Conservation (phyloP, 2,329 filamentous ascomycete species). For the Fusarium anthophilum region DNA sequence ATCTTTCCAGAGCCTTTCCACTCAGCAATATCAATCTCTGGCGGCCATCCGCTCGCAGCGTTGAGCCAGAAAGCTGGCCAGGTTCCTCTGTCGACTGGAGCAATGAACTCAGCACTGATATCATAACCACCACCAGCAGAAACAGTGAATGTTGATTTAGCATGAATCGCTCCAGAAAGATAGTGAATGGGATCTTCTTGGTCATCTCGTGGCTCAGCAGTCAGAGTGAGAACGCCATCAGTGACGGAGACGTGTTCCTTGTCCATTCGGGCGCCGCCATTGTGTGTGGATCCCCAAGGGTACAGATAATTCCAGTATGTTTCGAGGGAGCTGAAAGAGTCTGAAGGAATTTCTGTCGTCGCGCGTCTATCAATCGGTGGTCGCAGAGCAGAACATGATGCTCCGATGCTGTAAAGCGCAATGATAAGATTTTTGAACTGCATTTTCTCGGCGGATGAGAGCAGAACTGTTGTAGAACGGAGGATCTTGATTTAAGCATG, state of each 20-base stretch:
- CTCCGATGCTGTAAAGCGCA: background rate
- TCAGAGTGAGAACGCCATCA: slow-evolving; percentile 23
- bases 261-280: slow-evolving; percentile 31
- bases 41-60: slow-evolving; percentile 27
- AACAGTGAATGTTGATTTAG: slow-evolving; percentile 29
- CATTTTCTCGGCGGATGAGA: background rate
- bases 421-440: background rate
- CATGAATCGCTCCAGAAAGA: slow-evolving; percentile 28
- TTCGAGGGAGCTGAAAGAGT: slow-evolving; percentile 22
- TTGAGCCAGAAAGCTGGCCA: slow-evolving; percentile 37
- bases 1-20: slow-evolving; percentile 34
- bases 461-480: too few species aligned
- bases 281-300: slow-evolving; percentile 25
- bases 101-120: slow-evolving; percentile 27
- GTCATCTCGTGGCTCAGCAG: slow-evolving; percentile 20
- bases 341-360: slow-evolving; percentile 18
- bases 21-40: slow-evolving; percentile 32
- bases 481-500: background rate
- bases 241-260: slow-evolving; percentile 24
- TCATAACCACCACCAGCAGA: slow-evolving; percentile 21
- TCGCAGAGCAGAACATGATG: slow-evolving; percentile 5
- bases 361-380: slow-evolving; percentile 17
- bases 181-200: slow-evolving; percentile 28
- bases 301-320: slow-evolving; percentile 35
- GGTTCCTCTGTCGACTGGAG: slow-evolving; percentile 13